Conservation (phyloP, 2,329 filamentous ascomycete genomes). For the Keithomyces neogunnii region DNA sequence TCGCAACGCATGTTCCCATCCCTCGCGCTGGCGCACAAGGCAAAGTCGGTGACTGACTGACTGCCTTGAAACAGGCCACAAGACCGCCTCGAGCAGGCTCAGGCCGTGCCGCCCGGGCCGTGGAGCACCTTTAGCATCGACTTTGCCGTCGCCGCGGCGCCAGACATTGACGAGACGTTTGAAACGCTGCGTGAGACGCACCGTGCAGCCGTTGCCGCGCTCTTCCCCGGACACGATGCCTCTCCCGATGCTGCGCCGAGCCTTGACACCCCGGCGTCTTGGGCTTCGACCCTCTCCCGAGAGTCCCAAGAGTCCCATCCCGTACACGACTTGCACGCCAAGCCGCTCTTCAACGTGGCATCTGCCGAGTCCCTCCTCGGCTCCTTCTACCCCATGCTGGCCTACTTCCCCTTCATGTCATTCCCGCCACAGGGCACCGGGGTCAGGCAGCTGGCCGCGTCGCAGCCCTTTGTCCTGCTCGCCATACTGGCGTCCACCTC, state of each 20-base stretch:
- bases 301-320: slow-evolving; percentile 19
- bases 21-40: not conserved
- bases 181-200: slow-evolving; percentile 36
- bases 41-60: not conserved
- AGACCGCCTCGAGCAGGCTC: slow-evolving; percentile 4
- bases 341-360: slow-evolving; percentile 46
- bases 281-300: not conserved
- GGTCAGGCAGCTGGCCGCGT: slow-evolving; percentile 33
- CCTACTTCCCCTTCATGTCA: slow-evolving; percentile 34
- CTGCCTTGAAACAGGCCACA: not conserved
- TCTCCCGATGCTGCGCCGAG: slow-evolving; percentile 1
- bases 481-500: slow-evolving; percentile 44
- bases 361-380: slow-evolving; percentile 38
- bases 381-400: slow-evolving; percentile 35
- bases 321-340: slow-evolving; percentile 32
- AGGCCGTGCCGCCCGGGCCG: slow-evolving; percentile 24
- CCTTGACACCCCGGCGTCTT: slow-evolving; percentile 19
- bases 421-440: slow-evolving; percentile 28
- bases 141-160: slow-evolving; percentile 34
- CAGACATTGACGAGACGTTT: slow-evolving; percentile 30
- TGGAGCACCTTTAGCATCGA: slow-evolving; percentile 46
- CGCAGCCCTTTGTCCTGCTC: slow-evolving; percentile 44
- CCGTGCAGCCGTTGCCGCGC: slow-evolving; percentile 29
- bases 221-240: slow-evolving; percentile 24
- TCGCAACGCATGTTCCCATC: slow-evolving; percentile 29